Evolutionary conservation across 78 protist species (phyloP).

Genomic region (Emiliania huxleyi): DNA sequence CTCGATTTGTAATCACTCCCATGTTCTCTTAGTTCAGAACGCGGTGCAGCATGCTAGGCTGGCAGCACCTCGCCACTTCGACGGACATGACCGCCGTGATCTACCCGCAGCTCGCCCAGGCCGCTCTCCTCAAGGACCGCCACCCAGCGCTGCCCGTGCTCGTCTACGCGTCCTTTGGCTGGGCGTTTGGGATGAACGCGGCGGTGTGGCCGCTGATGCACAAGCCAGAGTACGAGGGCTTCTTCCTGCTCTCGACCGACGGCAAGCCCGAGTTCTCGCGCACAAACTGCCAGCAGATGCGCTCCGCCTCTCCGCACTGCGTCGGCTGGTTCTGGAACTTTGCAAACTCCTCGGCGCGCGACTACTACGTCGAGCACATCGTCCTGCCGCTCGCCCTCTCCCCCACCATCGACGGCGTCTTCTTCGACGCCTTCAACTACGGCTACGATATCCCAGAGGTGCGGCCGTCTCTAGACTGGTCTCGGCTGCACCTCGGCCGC

Average conservation of each 20-base stretch:
- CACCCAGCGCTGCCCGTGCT: neutral
- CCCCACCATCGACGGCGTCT: neutral
- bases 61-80: neutral
- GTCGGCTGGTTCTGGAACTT: neutral
- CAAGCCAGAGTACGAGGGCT: neutral
- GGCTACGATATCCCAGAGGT: neutral
- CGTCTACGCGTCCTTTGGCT: neutral
- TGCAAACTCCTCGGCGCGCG: neutral
- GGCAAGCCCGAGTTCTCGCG: neutral
- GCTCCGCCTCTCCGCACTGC: neutral
- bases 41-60: too few species aligned
- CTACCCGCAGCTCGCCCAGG: slow-evolving; percentile 2
- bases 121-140: neutral
- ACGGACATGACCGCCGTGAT: neutral
- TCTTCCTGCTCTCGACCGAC: neutral
- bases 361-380: neutral
- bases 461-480: too few species aligned
- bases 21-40: too few species aligned
- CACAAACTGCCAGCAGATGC: neutral
- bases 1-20: too few species aligned
- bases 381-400: neutral
- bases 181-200: neutral
- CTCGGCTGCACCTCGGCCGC: too few species aligned
- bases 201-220: neutral
- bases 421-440: neutral